Evolutionary conservation across 139 green algal genomes (phyloP).

Genomic region (Closterium sp.): DNA sequence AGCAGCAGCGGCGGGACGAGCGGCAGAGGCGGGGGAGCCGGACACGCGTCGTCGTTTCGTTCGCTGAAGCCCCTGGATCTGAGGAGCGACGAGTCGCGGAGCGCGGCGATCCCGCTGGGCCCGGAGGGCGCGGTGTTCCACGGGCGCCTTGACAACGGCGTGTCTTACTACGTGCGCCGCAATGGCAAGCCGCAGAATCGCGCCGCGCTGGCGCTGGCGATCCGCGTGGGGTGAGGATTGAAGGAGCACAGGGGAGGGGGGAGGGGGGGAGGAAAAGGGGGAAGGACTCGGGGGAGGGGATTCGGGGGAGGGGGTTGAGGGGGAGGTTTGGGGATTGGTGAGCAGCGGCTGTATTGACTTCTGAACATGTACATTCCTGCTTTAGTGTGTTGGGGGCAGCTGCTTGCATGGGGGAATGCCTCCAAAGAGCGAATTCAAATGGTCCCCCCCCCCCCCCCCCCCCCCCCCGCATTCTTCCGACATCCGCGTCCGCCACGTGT

Average conservation of each 20-base stretch:
- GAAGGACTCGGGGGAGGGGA: neutral
- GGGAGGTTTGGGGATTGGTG: neutral
- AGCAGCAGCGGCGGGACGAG: neutral
- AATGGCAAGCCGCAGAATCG: conserved; percentile 70
- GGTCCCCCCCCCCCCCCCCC: neutral
- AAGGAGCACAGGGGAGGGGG: neutral
- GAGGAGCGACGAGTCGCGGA: conserved; percentile 7
- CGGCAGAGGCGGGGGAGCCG: neutral
- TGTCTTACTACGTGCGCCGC: conserved; percentile 76
- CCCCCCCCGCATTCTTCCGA: conserved; percentile 10
- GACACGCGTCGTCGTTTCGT: conserved; percentile 22
- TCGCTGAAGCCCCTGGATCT: conserved; percentile 46
- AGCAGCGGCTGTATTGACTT: no score
- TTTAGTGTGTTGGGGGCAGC: no score
- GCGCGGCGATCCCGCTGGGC: conserved; percentile 32
- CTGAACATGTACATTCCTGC: no score
- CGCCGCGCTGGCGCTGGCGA: conserved; percentile 65
- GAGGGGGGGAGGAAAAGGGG: neutral
- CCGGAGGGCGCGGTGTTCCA: conserved; percentile 24
- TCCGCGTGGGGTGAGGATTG: conserved; percentile 56
- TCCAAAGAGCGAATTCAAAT: no score
- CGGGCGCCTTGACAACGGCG: conserved; percentile 61
- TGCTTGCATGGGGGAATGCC: no score
- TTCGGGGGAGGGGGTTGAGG: neutral
- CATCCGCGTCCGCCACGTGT: neutral